Percentiles rank a stretch among this genome's conserved stretches.
These are phyloP conservation scores for Fusarium sp. DNA, from an alignment of 2,329 filamentous ascomycete genomes.

Conservation along the genomic window DNA sequence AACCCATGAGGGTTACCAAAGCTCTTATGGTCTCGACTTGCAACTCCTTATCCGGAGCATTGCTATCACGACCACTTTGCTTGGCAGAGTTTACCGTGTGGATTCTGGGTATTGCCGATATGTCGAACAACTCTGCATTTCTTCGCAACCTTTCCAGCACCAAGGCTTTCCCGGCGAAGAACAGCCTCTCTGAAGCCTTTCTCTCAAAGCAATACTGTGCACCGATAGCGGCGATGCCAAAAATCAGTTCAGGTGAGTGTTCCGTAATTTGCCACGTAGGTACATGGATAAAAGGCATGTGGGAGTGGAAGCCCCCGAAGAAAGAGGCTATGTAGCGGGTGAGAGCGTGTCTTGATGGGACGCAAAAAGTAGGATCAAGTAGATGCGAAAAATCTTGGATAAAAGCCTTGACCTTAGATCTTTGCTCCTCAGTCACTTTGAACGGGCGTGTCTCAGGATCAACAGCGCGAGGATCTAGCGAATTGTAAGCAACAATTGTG, in stretches of 20 bases:
- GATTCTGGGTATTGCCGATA: not conserved
- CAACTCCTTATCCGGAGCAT: not conserved
- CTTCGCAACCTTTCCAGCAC: conserved; percentile 46
- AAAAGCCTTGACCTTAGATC: conserved; percentile 35
- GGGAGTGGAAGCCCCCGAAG: conserved; percentile 50
- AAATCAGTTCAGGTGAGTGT: conserved; percentile 48
- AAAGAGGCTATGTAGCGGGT: conserved; percentile 49
- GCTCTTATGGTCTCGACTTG: conserved; percentile 49
- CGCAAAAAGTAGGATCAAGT: conserved; percentile 45
- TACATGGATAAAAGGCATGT: conserved; percentile 53
- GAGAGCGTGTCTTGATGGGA: conserved; percentile 52
- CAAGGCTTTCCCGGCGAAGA: conserved; percentile 49
- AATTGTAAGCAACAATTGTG: not conserved
- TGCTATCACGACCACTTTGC: conserved; percentile 4
- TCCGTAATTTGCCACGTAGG: conserved; percentile 50
- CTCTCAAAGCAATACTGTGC: conserved; percentile 55
- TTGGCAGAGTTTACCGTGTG: conserved; percentile 14
- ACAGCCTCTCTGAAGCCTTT: conserved; percentile 49
- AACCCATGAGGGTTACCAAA: conserved; percentile 53
- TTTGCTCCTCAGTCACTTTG: conserved; percentile 51
- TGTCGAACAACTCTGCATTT: conserved; percentile 34
- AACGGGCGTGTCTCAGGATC: conserved; percentile 28
- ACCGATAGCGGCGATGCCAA: conserved; percentile 50
- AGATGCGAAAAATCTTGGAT: conserved; percentile 22
- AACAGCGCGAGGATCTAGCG: not conserved